Evolutionary conservation across 2,329 filamentous ascomycete genomes (phyloP), one percentile per base, ranked within the genome.

Genomic region (Cadophora sp.): DNA sequence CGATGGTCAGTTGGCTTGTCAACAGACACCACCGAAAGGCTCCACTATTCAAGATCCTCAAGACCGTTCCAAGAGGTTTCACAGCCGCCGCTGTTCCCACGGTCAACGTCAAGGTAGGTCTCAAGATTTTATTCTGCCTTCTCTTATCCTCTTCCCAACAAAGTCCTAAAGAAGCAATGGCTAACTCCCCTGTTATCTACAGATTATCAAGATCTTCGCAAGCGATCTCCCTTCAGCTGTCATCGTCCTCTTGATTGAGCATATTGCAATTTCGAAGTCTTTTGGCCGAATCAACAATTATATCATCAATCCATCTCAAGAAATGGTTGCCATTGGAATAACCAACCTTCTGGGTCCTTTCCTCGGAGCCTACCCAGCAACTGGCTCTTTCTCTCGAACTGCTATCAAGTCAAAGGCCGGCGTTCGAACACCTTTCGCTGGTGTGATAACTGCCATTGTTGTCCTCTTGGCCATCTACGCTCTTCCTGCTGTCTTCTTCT

Each of bases 401-500:
- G 95, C 96, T 62, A 97, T 98, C 81, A 97, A 97, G 80, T 96
- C 95, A 4, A 98, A 98, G 80, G 94, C 96, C 59, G 96, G 96
- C 75, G 95, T 97, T 4, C 89, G 93, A 27, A 97, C 94, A 0
- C 95, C 95, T 0, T 89, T 97, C 64, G 94, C 93, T 18, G 95
- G 96, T 80, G 86, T 97, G 50, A 92, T 98, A 70, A 97, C 94
- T 8, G 94, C 92, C 0, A 63, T 91, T 16, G 86, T 98, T 16
- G 95, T 98, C 4, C 85, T 98, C 0, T 82, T 98, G 9, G 94
- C 96, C 43, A 93, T 97, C 70, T 98, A 97, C 75, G 92, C 92
- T 13, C 82, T 98, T 59, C 90, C 95, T 0, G 88, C 90, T 0
- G 89, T 97, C 33, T 98, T 98, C 84, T 97, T 89, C 82, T 98